phyloP scores from a whole-genome alignment of 2,329 filamentous ascomycete species.

The Cladosporium sp. region DNA sequence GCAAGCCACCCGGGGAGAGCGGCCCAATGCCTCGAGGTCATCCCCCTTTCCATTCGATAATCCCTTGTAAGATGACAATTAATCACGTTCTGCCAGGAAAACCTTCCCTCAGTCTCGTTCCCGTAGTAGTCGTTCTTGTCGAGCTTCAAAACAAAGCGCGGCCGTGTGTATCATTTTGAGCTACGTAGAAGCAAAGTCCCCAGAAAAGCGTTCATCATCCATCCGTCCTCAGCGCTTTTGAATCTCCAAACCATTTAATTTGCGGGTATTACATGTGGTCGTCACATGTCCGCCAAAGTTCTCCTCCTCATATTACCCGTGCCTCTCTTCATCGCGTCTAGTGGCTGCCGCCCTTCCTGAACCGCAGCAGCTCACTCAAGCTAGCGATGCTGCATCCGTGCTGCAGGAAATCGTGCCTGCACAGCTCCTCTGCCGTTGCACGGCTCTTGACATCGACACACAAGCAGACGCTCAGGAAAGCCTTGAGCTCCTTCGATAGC shows the following conservation, averaged over 20 bases:
- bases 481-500: constrained; percentile 94
- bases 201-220: not conserved
- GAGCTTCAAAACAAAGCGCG: not conserved
- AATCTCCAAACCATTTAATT: not conserved
- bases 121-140: not conserved
- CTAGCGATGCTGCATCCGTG: constrained; percentile 80
- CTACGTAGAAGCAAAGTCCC: not conserved
- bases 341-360: constrained; percentile 64
- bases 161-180: constrained; percentile 9
- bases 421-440: constrained; percentile 83
- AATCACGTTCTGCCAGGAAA: no score
- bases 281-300: not conserved
- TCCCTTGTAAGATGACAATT: no score
- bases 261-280: not conserved
- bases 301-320: not conserved
- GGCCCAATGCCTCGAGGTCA: no score
- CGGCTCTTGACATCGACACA: constrained; percentile 95
- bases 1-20: not conserved
- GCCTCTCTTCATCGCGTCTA: constrained; percentile 16
- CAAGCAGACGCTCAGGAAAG: constrained; percentile 91
- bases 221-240: not conserved
- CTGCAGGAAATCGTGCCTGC: constrained; percentile 91
- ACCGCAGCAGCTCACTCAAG: constrained; percentile 81
- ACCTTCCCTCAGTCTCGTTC: not conserved
- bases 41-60: no score